Conservation (phyloP, 768 basidiomycete genomes). For the Boletus tylopilopsis region DNA sequence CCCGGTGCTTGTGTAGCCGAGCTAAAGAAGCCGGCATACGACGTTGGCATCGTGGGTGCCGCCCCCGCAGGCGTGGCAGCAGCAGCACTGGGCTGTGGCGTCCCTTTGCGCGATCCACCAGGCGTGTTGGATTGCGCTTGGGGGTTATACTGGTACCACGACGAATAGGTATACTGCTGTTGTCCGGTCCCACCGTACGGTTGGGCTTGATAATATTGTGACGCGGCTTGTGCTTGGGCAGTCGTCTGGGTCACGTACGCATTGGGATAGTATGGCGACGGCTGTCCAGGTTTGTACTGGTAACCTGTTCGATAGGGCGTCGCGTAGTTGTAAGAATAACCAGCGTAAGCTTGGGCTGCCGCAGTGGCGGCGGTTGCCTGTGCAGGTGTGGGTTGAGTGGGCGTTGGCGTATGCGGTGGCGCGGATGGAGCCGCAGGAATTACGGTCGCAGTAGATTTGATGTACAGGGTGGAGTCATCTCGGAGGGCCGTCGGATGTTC, state of each 20-base stretch:
- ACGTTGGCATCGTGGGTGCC: slow-evolving; percentile 30
- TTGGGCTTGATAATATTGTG: slow-evolving; percentile 37
- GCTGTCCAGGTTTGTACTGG: slow-evolving; percentile 38
- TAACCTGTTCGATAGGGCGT: slow-evolving; percentile 31
- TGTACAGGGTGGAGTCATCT: slow-evolving; percentile 71
- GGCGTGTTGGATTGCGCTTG: slow-evolving; percentile 23
- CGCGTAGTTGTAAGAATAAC: slow-evolving; percentile 37
- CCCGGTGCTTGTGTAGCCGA: slow-evolving; percentile 27
- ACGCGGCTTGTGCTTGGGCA: slow-evolving; percentile 23
- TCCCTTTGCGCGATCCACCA: slow-evolving; percentile 37
- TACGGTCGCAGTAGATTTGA: slow-evolving; percentile 43
- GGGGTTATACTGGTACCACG: slow-evolving; percentile 44
- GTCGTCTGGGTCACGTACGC: slow-evolving; percentile 25
- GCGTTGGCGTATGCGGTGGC: slow-evolving; percentile 33
- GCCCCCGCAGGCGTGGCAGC: slow-evolving; percentile 24
- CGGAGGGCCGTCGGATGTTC: slow-evolving; percentile 57
- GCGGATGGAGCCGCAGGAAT: slow-evolving; percentile 33
- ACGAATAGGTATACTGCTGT: slow-evolving; percentile 40
- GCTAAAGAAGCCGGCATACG: slow-evolving; percentile 42
- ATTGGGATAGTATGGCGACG: slow-evolving; percentile 31
- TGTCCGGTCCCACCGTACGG: slow-evolving; percentile 35
- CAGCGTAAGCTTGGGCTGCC: slow-evolving; percentile 26
- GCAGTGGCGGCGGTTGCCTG: slow-evolving; percentile 22
- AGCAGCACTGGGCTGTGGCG: slow-evolving; percentile 39
- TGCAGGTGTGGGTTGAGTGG: slow-evolving; percentile 23